Conservation (phyloP, 352 stramenopile genomes). For the Pythium biforme region DNA sequence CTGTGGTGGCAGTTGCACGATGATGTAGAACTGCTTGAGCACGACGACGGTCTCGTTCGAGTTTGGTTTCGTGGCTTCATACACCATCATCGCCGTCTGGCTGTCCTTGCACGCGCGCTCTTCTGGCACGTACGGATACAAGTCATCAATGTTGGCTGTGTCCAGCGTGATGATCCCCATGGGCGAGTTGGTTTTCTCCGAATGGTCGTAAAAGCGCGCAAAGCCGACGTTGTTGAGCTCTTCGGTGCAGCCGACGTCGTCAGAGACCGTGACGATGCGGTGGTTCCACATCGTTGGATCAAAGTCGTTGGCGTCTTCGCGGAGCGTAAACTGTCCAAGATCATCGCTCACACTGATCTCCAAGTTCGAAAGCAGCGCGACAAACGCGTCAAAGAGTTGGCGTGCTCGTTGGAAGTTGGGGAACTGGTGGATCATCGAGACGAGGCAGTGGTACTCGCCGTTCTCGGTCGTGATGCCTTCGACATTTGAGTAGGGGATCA, state of each 20-base stretch:
- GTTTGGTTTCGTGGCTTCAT: constrained; percentile 1
- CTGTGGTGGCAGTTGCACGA: constrained; percentile 11
- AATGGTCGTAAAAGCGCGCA: constrained; percentile 7
- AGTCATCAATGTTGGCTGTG: constrained; percentile 42
- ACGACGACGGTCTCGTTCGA: constrained; percentile 17
- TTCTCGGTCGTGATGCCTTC: constrained; percentile 4
- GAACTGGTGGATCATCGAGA: constrained; percentile 30
- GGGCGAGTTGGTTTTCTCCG: background rate
- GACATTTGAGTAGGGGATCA: constrained; percentile 4
- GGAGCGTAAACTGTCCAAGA: constrained; percentile 37
- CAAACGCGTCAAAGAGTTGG: constrained; percentile 36
- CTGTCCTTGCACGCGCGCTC: constrained; percentile 41
- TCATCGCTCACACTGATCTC: constrained; percentile 41
- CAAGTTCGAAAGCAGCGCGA: constrained; percentile 6
- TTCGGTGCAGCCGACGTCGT: constrained; percentile 25
- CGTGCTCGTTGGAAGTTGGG: constrained; percentile 31
- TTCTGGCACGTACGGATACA: constrained; percentile 42
- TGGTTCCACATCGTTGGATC: constrained; percentile 32
- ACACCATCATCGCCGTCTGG: constrained; percentile 12
- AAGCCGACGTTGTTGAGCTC: constrained; percentile 41
- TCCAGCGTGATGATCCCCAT: constrained; percentile 39
- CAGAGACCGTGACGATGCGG: constrained; percentile 28
- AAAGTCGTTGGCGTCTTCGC: constrained; percentile 32
- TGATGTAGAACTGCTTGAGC: constrained; percentile 14
- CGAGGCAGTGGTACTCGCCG: constrained; percentile 7